Evolutionary conservation across 306 rosid genomes (phyloP).

Genomic region (Dalbergia oliveri): DNA sequence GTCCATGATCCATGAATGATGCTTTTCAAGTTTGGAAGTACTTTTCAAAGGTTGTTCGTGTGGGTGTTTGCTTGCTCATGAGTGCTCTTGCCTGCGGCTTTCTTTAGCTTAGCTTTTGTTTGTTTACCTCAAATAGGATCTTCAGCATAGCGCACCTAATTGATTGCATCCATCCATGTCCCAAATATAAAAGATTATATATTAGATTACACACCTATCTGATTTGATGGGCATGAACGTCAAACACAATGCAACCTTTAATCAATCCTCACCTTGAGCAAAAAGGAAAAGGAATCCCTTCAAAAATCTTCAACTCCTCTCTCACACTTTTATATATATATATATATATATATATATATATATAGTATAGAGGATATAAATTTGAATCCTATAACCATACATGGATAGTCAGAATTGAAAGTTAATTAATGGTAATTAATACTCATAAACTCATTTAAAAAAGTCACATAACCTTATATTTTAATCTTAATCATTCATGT

Average conservation of each 20-base stretch:
- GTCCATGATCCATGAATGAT: constrained; percentile 32
- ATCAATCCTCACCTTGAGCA: constrained; percentile 52
- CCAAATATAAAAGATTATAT: constrained; percentile 20
- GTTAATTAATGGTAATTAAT: no score
- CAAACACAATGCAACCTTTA: constrained; percentile 48
- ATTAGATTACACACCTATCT: constrained; percentile 40
- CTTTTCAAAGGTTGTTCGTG: constrained; percentile 61
- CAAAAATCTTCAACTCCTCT: constrained; percentile 17
- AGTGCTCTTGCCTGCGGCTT: constrained; percentile 63
- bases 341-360: no score
- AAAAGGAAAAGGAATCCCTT: constrained; percentile 37
- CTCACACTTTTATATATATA: no score
- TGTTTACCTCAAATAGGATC: constrained; percentile 53
- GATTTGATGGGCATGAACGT: constrained; percentile 54
- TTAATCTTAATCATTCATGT: no score
- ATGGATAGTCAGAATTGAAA: no score
- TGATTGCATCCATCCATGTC: constrained; percentile 47
- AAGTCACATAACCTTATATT: no score
- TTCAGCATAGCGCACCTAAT: constrained; percentile 50
- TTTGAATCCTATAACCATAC: no score
- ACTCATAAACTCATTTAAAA: no score
- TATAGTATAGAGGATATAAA: no score
- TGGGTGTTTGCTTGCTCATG: constrained; percentile 57
- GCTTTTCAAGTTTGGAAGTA: constrained; percentile 54
- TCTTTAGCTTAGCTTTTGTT: constrained; percentile 51